phyloP scores from a whole-genome alignment of 495 filamentous ascomycete species.

The Penicillium malachiteum region DNA sequence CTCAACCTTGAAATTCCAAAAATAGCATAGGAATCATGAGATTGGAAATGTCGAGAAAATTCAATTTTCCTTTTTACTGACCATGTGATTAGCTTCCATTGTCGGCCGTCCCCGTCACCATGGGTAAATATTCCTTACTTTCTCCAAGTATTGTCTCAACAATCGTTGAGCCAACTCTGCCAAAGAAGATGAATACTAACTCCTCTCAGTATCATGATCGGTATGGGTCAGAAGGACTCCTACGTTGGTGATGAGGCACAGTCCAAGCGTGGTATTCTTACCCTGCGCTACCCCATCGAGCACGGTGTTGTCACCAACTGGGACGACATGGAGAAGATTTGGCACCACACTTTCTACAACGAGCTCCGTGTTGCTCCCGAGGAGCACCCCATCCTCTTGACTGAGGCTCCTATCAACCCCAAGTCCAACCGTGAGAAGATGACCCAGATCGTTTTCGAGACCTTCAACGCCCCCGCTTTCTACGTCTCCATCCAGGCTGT shows the following conservation, averaged over 20 bases:
- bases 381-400: constrained; percentile 99
- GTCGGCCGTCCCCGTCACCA: constrained; percentile 99
- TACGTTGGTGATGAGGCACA: constrained; percentile 99
- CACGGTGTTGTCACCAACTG: constrained; percentile 99
- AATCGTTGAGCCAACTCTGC: not conserved
- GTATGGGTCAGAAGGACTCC: constrained; percentile 99
- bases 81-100: constrained; percentile 74
- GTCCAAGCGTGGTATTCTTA: constrained; percentile 99
- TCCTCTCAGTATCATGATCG: constrained; percentile 92
- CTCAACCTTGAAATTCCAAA: not conserved
- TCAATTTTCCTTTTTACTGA: constrained; percentile 19
- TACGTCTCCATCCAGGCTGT: constrained; percentile 99
- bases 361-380: constrained; percentile 99
- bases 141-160: constrained; percentile 6
- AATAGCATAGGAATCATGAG: not conserved
- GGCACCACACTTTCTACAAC: constrained; percentile 99
- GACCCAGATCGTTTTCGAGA: constrained; percentile 99
- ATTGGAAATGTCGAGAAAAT: not conserved
- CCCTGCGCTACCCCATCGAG: constrained; percentile 98
- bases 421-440: constrained; percentile 99
- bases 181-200: constrained; percentile 23
- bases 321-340: constrained; percentile 99
- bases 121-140: constrained; percentile 70
- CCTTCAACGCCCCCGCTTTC: constrained; percentile 99
- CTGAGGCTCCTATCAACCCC: constrained; percentile 99